Conservation (phyloP, 345 rosid genomes). For the Salix koriyanagi region DNA sequence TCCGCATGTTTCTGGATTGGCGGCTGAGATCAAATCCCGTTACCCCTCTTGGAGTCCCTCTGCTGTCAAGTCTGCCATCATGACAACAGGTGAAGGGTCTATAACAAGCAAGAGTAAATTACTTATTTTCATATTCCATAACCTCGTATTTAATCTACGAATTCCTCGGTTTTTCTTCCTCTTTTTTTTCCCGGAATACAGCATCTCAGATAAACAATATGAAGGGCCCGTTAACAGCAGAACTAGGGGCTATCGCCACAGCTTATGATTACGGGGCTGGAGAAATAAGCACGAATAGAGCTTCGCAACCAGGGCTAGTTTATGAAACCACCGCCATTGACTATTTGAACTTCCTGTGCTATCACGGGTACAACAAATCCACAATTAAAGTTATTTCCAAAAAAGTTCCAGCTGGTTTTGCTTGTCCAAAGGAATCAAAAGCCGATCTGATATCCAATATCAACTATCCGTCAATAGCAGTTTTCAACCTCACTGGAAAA, state of each 20-base stretch:
- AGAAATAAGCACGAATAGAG: conserved; percentile 46
- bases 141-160: background rate
- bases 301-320: conserved; percentile 69
- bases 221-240: conserved; percentile 47
- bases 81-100: conserved; percentile 62
- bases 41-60: conserved; percentile 65
- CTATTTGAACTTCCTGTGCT: conserved; percentile 71
- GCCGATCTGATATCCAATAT: conserved; percentile 48
- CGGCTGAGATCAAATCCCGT: conserved; percentile 54
- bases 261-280: conserved; percentile 72
- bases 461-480: conserved; percentile 71
- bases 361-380: conserved; percentile 43
- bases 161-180: conserved; percentile 6
- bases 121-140: background rate
- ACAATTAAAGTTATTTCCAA: conserved; percentile 43
- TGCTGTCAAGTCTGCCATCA: conserved; percentile 69
- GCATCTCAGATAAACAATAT: conserved; percentile 60
- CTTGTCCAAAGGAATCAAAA: conserved; percentile 47
- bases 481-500: conserved; percentile 39
- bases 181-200: conserved; percentile 14
- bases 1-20: conserved; percentile 74
- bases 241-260: conserved; percentile 52
- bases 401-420: conserved; percentile 38
- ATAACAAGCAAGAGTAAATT: background rate
- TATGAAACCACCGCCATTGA: conserved; percentile 58